A percentile compares a stretch with the other conserved stretches of the same genome.
Conservation (phyloP, 768 basidiomycete genomes). For the Panaeolus papilionaceus region DNA sequence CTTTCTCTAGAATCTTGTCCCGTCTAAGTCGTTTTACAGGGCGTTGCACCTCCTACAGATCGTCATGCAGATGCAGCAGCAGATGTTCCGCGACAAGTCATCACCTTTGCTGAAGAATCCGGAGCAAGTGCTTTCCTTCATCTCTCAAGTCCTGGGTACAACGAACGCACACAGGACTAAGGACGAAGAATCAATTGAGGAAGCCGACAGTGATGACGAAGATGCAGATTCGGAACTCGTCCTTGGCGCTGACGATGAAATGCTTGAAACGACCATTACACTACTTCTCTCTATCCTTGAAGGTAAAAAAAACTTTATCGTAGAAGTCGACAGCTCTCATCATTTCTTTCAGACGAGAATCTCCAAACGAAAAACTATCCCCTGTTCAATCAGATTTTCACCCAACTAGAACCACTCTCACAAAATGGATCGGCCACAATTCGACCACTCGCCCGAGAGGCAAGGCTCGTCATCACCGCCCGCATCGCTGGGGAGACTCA, state of each 20-base stretch:
- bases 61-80: conserved; percentile 80
- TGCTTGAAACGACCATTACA: conserved; percentile 80
- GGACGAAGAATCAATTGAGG: conserved; percentile 47
- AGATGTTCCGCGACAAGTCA: conserved; percentile 60
- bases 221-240: conserved; percentile 53
- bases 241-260: conserved; percentile 59
- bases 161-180: conserved; percentile 42
- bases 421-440: conserved; percentile 52
- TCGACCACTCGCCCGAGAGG: conserved; percentile 73
- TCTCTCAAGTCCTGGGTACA: conserved; percentile 77
- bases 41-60: conserved; percentile 80
- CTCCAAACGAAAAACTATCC: conserved; percentile 67
- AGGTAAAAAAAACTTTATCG: conserved; percentile 54
- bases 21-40: conserved; percentile 38
- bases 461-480: conserved; percentile 83
- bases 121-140: conserved; percentile 78
- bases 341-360: conserved; percentile 53
- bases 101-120: conserved; percentile 68
- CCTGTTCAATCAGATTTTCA: conserved; percentile 73
- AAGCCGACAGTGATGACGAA: conserved; percentile 67
- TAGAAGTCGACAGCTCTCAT: background rate
- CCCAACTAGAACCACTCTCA: conserved; percentile 63
- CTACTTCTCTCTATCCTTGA: conserved; percentile 86
- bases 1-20: background rate
- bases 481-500: conserved; percentile 54